Evolutionary conservation across 1,284 basidiomycete species (phyloP).

Genomic region (Marasmius fiardii): DNA sequence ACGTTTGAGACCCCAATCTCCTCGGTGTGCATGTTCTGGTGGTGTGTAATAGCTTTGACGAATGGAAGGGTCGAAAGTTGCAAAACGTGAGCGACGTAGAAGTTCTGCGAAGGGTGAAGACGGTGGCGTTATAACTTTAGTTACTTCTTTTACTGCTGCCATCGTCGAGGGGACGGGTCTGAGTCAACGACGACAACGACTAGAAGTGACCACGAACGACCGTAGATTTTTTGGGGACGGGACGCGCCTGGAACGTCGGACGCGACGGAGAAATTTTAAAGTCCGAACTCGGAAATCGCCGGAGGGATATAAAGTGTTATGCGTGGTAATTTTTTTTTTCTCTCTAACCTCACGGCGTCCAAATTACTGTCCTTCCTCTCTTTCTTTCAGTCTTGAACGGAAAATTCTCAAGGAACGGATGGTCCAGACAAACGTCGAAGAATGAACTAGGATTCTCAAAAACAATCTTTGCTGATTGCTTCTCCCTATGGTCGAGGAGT

Average conservation of each 20-base stretch:
- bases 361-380: constrained; percentile 75
- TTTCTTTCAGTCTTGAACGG: constrained; percentile 31
- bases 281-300: not conserved
- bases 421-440: constrained; percentile 90
- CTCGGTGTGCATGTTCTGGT: constrained; percentile 64
- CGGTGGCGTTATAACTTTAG: constrained; percentile 21
- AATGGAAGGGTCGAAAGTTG: constrained; percentile 70
- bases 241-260: not conserved
- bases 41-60: constrained; percentile 69
- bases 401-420: constrained; percentile 50
- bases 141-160: constrained; percentile 29
- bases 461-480: constrained; percentile 88
- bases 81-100: constrained; percentile 73
- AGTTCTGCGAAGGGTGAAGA: constrained; percentile 69
- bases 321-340: constrained; percentile 11
- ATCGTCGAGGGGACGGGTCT: constrained; percentile 25
- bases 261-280: not conserved
- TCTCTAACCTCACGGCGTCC: constrained; percentile 45
- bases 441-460: constrained; percentile 63
- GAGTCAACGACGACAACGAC: constrained; percentile 18
- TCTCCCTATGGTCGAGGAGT: constrained; percentile 83
- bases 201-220: not conserved
- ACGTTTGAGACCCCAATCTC: constrained; percentile 78
- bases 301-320: not conserved
- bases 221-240: not conserved